A percentile compares a stretch with the other conserved stretches of the same genome.
phyloP scores from a whole-genome alignment of 805 yeast species.

The Candida anglica region DNA sequence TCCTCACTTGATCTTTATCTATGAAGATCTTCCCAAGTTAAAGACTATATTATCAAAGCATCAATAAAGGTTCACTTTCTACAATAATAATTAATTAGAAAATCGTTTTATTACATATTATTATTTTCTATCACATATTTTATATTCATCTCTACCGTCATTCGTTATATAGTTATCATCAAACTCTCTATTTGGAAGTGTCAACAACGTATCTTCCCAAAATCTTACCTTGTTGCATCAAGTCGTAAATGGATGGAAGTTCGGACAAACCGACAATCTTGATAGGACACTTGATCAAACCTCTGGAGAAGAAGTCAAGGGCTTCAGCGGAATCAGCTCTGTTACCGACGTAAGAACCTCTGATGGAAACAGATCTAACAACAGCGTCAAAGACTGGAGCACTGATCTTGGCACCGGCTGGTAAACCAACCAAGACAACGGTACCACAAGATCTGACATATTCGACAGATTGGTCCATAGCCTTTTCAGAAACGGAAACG shows the following conservation, averaged over 20 bases:
- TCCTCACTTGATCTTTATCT: no score
- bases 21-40: no score
- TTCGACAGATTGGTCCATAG: constrained; percentile 57
- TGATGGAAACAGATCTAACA: constrained; percentile 65
- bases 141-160: no score
- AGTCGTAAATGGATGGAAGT: constrained; percentile 62
- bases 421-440: constrained; percentile 58
- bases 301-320: constrained; percentile 67
- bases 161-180: no score
- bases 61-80: no score
- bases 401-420: constrained; percentile 71
- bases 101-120: no score
- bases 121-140: no score
- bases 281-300: constrained; percentile 69
- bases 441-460: constrained; percentile 37
- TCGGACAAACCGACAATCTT: constrained; percentile 72
- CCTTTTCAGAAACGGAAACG: constrained; percentile 69
- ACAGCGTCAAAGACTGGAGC: constrained; percentile 73
- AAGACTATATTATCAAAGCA: no score
- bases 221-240: constrained; percentile 82
- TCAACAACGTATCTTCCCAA: constrained; percentile 89
- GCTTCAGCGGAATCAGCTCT: constrained; percentile 85
- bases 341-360: constrained; percentile 86
- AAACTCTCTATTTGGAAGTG: constrained; percentile 57
- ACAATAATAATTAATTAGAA: no score